Evolutionary conservation across 164 flowering plant species (phyloP).

Genomic region (Dillenia suffruticosa): DNA sequence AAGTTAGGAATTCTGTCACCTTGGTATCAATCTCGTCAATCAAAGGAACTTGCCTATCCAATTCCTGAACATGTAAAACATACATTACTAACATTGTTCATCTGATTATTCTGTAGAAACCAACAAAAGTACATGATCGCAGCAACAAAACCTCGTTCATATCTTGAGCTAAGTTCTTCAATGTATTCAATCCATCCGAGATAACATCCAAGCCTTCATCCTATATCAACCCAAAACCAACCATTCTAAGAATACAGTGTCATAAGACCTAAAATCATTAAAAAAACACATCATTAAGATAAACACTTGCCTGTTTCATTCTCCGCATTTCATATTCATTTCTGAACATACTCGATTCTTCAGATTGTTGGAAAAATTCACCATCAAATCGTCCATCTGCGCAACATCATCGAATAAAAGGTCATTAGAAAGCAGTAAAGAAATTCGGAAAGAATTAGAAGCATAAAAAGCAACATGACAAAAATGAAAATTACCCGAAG

Average conservation of each 20-base stretch:
- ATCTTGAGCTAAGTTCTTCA: slow-evolving; percentile 44
- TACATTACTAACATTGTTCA: too few species aligned
- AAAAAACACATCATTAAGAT: too few species aligned
- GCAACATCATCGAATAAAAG: not conserved
- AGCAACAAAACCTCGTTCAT: slow-evolving; percentile 42
- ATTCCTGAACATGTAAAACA: slow-evolving; percentile 25
- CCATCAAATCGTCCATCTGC: slow-evolving; percentile 36
- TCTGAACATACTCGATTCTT: slow-evolving; percentile 52
- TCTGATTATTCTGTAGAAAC: too few species aligned
- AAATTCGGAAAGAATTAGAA: too few species aligned
- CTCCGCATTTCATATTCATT: slow-evolving; percentile 58
- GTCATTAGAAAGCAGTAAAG: not conserved
- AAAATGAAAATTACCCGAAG: slow-evolving; percentile 22
- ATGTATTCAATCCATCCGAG: slow-evolving; percentile 43
- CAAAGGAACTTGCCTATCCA: slow-evolving; percentile 52
- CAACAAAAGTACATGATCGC: too few species aligned
- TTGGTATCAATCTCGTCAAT: slow-evolving; percentile 54
- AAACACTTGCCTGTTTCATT: slow-evolving; percentile 38
- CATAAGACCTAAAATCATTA: not conserved
- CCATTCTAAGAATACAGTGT: too few species aligned
- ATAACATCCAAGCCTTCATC: slow-evolving; percentile 53
- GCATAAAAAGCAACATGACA: not conserved
- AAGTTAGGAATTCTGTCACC: slow-evolving; percentile 18
- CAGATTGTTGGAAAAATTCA: slow-evolving; percentile 39
- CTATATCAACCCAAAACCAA: slow-evolving; percentile 11